Conservation (phyloP, 2,329 filamentous ascomycete species). For the Knufia petricola region DNA sequence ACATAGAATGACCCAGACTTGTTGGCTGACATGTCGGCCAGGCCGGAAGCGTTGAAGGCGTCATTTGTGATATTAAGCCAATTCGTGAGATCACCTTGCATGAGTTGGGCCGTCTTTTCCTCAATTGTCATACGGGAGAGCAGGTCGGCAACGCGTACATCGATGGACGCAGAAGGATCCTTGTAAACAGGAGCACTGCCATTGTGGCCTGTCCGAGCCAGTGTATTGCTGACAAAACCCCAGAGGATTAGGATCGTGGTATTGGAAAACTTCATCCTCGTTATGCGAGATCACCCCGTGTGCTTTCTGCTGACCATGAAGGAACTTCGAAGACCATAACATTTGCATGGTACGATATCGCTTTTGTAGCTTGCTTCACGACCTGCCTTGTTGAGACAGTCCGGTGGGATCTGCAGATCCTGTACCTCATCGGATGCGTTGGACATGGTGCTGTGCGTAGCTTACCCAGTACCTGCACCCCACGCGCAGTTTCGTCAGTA, state of each 20-base stretch:
- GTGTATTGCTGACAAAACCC: neutral
- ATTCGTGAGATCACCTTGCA: conserved; percentile 60
- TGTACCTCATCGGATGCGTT: too few relatives aligned
- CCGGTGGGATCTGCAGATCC: too few relatives aligned
- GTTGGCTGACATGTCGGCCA: conserved; percentile 56
- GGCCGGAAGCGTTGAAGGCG: conserved; percentile 56
- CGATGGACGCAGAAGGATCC: conserved; percentile 51
- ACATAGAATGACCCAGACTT: conserved; percentile 65
- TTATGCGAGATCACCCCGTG: too few relatives aligned
- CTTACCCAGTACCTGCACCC: too few relatives aligned
- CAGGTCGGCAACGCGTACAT: conserved; percentile 57
- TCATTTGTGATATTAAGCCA: conserved; percentile 62
- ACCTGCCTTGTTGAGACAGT: too few relatives aligned
- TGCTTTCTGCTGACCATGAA: too few relatives aligned
- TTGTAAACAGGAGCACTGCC: conserved; percentile 46
- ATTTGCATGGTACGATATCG: too few relatives aligned
- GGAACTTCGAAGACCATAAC: too few relatives aligned
- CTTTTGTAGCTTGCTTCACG: too few relatives aligned
- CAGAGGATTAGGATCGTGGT: neutral
- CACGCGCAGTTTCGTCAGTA: too few relatives aligned
- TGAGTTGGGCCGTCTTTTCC: conserved; percentile 64
- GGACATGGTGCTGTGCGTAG: too few relatives aligned
- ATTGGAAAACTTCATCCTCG: too few relatives aligned
- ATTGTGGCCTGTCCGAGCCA: neutral
- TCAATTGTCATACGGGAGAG: conserved; percentile 62